Evolutionary conservation across 169 alveolate genomes (phyloP).

Genomic region (Plasmodium gonderi): DNA sequence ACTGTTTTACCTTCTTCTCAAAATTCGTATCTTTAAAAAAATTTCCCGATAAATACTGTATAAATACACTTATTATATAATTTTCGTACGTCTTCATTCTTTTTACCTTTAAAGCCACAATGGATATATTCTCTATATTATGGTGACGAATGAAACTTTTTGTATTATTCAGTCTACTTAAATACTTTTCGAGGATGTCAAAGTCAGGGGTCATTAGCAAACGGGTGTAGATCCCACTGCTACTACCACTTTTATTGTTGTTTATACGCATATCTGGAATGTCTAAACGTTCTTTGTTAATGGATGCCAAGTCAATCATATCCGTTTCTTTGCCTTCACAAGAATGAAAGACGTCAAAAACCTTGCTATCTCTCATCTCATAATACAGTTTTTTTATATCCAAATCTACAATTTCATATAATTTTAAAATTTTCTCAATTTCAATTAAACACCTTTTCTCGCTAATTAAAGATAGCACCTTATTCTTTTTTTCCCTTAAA

Average conservation of each 20-base stretch:
- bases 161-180: constrained; percentile 18
- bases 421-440: constrained; percentile 38
- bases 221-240: background rate
- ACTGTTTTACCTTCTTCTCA: constrained; percentile 20
- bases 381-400: constrained; percentile 24
- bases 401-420: constrained; percentile 19
- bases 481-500: constrained; percentile 3
- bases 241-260: background rate
- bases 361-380: constrained; percentile 7
- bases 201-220: background rate
- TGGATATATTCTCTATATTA: constrained; percentile 36
- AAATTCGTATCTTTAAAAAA: constrained; percentile 36
- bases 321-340: background rate
- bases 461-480: constrained; percentile 22
- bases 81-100: constrained; percentile 14
- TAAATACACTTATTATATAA: constrained; percentile 5
- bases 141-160: constrained; percentile 5
- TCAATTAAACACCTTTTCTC: constrained; percentile 63
- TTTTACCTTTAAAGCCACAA: constrained; percentile 3
- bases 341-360: background rate
- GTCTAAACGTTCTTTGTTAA: background rate
- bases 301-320: background rate
- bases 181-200: constrained; percentile 1
- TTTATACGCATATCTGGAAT: background rate
- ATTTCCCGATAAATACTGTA: constrained; percentile 13